Base-by-base conservation (phyloP, 495 filamentous ascomycete species). In the Aspergillus ellipticus region DNA sequence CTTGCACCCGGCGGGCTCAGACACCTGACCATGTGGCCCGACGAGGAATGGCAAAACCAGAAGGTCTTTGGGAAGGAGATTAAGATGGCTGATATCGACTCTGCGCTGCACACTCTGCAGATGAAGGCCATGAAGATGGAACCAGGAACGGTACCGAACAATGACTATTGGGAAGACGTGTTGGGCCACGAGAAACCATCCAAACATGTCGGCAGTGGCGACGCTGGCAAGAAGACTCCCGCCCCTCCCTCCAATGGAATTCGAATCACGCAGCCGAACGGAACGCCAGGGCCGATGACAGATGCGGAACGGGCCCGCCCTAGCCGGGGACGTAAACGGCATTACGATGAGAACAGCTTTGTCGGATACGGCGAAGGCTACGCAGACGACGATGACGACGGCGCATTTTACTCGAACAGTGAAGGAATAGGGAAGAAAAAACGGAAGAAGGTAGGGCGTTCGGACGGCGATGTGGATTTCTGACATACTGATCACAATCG, bases 341-440 rank as follows among this genome's bases (percentile, higher is more conserved):
- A 83, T 59, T 89, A 89, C 63, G 80, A 84, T 62, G 87, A 89
- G 26, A 73, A 73, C 42, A 85, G 82, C 60, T 89, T 85, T 65
- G 81, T 81, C 50, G 87, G 87, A 4, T 90, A 89, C 58, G 81
- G 78, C 48, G 85, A 88, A 71, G 85, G 82, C 10, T 85, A 72
- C 65, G 73, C 74, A 10, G 82, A 85, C 63, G 82, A 84, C 51
- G 81, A 84, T 55, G 80, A 80, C 49, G 83, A 82, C 20, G 70
- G 74, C 51, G 73, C 67, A 42, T 72, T 77, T 54, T 74, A 74
- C 55, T 77, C 74, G 45, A 73, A 73, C 54, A 64, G 72, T 56
- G 76, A 77, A 57, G 75, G 73, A 51, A 62, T 66, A n/a, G 68
- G 71, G 15, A 75, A 77, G 59, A 73, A 73, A 59, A 77, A 76